Evolutionary conservation across 805 yeast genomes (phyloP).

Genomic region (Spathaspora boniae): DNA sequence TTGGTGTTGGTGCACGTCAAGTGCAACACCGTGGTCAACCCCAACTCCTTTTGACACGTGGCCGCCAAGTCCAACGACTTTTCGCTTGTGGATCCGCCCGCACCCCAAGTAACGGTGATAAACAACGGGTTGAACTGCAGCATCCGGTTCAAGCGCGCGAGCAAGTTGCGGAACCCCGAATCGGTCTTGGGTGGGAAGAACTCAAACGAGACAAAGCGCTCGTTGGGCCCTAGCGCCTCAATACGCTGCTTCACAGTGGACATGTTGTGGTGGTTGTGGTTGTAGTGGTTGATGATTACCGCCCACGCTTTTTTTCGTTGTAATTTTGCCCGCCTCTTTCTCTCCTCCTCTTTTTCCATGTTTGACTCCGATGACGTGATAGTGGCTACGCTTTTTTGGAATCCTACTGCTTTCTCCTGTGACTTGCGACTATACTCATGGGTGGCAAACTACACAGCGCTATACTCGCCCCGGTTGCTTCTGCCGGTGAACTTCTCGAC

Average conservation of each 20-base stretch:
- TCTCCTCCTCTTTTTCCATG: neutral
- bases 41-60: slow-evolving; percentile 69
- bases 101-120: slow-evolving; percentile 97
- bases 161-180: slow-evolving; percentile 76
- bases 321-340: neutral
- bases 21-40: slow-evolving; percentile 89
- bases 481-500: slow-evolving; percentile 61
- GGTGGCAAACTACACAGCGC: slow-evolving; percentile 79
- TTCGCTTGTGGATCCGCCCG: slow-evolving; percentile 91
- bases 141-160: slow-evolving; percentile 87
- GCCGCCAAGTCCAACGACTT: slow-evolving; percentile 83
- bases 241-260: slow-evolving; percentile 51
- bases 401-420: too few relatives aligned
- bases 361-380: slow-evolving; percentile 1
- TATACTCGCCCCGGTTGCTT: slow-evolving; percentile 78
- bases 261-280: slow-evolving; percentile 11
- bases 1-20: slow-evolving; percentile 95
- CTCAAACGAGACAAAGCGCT: slow-evolving; percentile 78
- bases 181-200: slow-evolving; percentile 98
- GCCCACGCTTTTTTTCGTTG: neutral
- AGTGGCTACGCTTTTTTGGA: too few relatives aligned
- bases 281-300: neutral
- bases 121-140: slow-evolving; percentile 83
- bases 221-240: slow-evolving; percentile 43
- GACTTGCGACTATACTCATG: too few relatives aligned